These are phyloP conservation scores for Reutealis trisperma DNA, from an alignment of 345 rosid species.

Conservation along the genomic window DNA sequence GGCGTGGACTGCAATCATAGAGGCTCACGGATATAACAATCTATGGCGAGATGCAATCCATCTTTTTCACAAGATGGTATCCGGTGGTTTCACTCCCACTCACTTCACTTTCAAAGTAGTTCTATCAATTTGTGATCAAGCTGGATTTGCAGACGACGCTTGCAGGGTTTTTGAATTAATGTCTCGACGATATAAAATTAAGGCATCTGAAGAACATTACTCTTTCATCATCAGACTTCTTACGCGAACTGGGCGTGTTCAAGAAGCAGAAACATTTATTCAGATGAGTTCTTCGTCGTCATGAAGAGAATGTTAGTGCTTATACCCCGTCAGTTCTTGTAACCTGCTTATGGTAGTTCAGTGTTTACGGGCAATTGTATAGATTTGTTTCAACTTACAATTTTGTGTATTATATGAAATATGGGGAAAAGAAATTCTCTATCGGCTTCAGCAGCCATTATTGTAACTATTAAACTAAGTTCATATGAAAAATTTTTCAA, in stretches of 20 bases:
- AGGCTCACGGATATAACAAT: conserved; percentile 53
- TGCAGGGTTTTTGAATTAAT: conserved; percentile 50
- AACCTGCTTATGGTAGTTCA: neutral
- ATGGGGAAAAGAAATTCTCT: no score
- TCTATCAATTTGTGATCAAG: conserved; percentile 62
- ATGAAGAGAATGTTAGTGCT: neutral
- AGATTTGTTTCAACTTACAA: neutral
- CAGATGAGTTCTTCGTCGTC: conserved; percentile 5
- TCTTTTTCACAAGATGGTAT: conserved; percentile 60
- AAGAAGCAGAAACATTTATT: conserved; percentile 7
- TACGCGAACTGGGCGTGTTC: conserved; percentile 8
- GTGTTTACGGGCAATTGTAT: neutral
- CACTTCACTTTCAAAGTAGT: conserved; percentile 64
- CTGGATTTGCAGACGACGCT: conserved; percentile 73
- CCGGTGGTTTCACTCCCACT: conserved; percentile 58
- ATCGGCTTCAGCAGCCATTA: no score
- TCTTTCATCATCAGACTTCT: conserved; percentile 47
- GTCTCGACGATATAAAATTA: conserved; percentile 43
- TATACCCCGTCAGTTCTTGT: neutral
- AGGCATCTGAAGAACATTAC: conserved; percentile 46
- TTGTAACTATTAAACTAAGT: no score
- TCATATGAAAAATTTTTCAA: no score
- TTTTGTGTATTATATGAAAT: neutral
- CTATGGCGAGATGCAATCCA: conserved; percentile 49
- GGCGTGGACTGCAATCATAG: conserved; percentile 84